Evolutionary conservation across 2,329 filamentous ascomycete genomes (phyloP).

Genomic region (Paecilomyces sp.): DNA sequence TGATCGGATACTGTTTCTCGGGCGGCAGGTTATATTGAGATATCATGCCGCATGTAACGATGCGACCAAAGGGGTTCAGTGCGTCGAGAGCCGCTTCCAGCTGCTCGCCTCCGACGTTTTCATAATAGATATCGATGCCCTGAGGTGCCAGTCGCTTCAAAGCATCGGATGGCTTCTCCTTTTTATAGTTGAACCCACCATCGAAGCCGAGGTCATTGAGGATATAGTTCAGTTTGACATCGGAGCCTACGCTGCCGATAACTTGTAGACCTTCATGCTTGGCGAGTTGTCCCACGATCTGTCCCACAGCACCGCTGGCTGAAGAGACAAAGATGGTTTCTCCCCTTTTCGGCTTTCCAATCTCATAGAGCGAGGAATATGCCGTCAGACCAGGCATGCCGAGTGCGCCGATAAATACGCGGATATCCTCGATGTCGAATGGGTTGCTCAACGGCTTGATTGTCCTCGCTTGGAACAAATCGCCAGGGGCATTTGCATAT

Average conservation of each 20-base stretch:
- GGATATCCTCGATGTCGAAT: background rate
- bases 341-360: conserved; percentile 60
- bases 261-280: conserved; percentile 68
- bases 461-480: background rate
- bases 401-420: conserved; percentile 51
- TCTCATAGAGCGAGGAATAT: conserved; percentile 61
- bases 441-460: background rate
- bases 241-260: conserved; percentile 66
- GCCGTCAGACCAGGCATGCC: conserved; percentile 67
- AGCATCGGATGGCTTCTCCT: conserved; percentile 49
- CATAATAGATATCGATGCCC: conserved; percentile 70
- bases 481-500: background rate
- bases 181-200: background rate
- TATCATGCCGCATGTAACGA: conserved; percentile 58
- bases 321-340: conserved; percentile 70
- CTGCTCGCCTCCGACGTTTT: conserved; percentile 65
- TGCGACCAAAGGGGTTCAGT: conserved; percentile 56
- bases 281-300: conserved; percentile 68
- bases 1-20: conserved; percentile 53
- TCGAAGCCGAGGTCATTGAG: conserved; percentile 45
- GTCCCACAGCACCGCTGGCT: conserved; percentile 68
- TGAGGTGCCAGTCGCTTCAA: conserved; percentile 60
- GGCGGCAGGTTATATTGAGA: conserved; percentile 58
- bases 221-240: conserved; percentile 69
- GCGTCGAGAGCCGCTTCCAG: conserved; percentile 55